These are phyloP conservation scores for Aureobasidium sp. DNA, from an alignment of 2,329 filamentous ascomycete species.

Conservation along the genomic window DNA sequence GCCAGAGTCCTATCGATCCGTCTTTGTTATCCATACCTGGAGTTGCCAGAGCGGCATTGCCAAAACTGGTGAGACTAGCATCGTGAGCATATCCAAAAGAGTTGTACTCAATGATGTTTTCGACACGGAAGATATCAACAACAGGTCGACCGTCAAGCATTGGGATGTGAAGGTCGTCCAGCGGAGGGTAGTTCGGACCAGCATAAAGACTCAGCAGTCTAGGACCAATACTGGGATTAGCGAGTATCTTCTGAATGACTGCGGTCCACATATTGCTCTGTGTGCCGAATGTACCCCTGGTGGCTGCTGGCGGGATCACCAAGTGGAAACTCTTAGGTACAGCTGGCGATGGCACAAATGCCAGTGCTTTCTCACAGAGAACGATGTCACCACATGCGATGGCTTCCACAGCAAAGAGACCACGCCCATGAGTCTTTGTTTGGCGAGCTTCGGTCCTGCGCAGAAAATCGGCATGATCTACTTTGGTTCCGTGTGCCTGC, in stretches of 20 bases:
- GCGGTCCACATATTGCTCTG: conserved; percentile 18
- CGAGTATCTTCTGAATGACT: conserved; percentile 19
- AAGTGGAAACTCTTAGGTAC: conserved; percentile 3
- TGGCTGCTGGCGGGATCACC: neutral
- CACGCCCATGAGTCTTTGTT: neutral
- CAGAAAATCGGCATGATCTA: conserved; percentile 23
- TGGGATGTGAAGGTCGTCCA: neutral
- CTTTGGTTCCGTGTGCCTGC: neutral
- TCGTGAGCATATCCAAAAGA: conserved; percentile 4
- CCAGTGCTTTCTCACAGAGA: conserved; percentile 22
- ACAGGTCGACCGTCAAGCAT: conserved; percentile 7
- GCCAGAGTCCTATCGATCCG: conserved; percentile 1
- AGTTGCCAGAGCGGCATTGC: neutral
- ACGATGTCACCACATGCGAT: conserved; percentile 13
- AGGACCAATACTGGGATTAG: conserved; percentile 17
- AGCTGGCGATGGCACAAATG: conserved; percentile 18
- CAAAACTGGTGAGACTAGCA: neutral
- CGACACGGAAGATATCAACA: conserved; percentile 26
- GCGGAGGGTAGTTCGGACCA: conserved; percentile 16
- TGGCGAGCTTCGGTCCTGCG: neutral
- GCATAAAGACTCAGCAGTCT: conserved; percentile 20
- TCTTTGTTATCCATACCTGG: neutral
- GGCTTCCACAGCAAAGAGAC: neutral
- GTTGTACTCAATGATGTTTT: conserved; percentile 37
- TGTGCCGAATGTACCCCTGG: conserved; percentile 15